Evolutionary conservation across 2,329 filamentous ascomycete genomes (phyloP).

Genomic region (Colletotrichum noveboracense): DNA sequence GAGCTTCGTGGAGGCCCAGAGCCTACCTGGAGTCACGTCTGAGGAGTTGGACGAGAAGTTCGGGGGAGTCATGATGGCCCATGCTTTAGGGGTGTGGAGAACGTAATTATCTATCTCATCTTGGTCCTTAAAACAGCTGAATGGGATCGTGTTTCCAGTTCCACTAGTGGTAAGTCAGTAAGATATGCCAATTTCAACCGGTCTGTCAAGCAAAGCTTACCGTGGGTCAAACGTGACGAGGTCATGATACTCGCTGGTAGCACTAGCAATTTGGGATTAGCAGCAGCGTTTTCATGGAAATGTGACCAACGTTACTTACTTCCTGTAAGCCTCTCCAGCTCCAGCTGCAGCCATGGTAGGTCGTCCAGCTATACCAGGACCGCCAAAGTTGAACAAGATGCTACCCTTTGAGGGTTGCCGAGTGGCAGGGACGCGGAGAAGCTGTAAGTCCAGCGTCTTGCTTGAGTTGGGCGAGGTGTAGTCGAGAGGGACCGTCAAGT

Average conservation of each 20-base stretch:
- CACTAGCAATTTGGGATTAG: neutral
- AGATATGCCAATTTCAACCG: neutral
- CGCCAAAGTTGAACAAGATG: slow-evolving; percentile 35
- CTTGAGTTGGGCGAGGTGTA: slow-evolving; percentile 33
- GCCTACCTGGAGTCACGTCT: slow-evolving; percentile 21
- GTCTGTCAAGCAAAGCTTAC: neutral
- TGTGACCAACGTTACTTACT: neutral
- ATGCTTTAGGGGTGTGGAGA: neutral
- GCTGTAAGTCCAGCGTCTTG: slow-evolving; percentile 21
- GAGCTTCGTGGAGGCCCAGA: slow-evolving; percentile 27
- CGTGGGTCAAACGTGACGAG: slow-evolving; percentile 31
- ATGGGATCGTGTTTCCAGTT: slow-evolving; percentile 29
- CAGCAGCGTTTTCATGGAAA: neutral
- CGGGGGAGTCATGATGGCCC: neutral
- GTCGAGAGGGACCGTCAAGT: slow-evolving; percentile 43
- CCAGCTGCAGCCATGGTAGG: neutral
- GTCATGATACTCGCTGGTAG: slow-evolving; percentile 29
- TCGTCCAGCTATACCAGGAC: slow-evolving; percentile 24
- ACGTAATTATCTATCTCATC: neutral
- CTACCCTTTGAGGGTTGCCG: slow-evolving; percentile 29
- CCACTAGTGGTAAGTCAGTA: slow-evolving; percentile 23
- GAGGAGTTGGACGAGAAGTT: slow-evolving; percentile 1
- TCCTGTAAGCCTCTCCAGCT: neutral
- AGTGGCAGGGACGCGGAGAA: slow-evolving; percentile 9
- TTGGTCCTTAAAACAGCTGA: slow-evolving; percentile 25